Percentiles rank a stretch among this genome's conserved stretches.
phyloP scores from a whole-genome alignment of 148 eudicot genomes.

The Persicaria tinctoria region DNA sequence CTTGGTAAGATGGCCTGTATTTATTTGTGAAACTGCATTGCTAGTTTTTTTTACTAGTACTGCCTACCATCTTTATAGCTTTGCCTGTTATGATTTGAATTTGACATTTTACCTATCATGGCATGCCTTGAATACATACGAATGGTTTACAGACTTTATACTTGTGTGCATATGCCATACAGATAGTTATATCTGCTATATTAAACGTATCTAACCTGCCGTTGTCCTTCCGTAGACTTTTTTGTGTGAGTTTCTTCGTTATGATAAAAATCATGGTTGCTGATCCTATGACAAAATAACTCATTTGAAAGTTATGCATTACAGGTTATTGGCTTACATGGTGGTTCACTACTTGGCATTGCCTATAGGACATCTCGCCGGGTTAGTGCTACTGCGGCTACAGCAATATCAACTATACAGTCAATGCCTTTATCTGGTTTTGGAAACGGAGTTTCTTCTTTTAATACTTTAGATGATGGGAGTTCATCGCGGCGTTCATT shows the following conservation, averaged over 20 bases:
- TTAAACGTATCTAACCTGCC: background rate
- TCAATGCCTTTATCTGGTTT: conserved; percentile 86
- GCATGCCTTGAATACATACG: background rate
- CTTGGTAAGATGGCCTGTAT: background rate
- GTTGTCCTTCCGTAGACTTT: background rate
- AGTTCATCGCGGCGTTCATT: conserved; percentile 39
- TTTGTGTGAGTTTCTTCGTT: background rate
- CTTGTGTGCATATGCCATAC: background rate
- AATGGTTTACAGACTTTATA: background rate
- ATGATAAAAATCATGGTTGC: background rate
- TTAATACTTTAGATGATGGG: conserved; percentile 69
- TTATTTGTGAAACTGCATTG: background rate
- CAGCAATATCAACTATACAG: conserved; percentile 82
- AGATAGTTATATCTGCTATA: background rate
- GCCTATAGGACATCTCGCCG: conserved; percentile 85
- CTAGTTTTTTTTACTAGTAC: background rate
- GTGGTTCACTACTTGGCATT: conserved; percentile 90
- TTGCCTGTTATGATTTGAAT: background rate
- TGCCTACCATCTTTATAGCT: background rate
- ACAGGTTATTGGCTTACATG: conserved; percentile 76
- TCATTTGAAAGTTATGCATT: conserved; percentile 9
- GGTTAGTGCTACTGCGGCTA: conserved; percentile 66
- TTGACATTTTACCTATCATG: background rate
- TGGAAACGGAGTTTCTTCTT: conserved; percentile 67
- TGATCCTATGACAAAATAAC: background rate